Conservation (phyloP, 495 filamentous ascomycete genomes). For the Parachaetomium inaequale region DNA sequence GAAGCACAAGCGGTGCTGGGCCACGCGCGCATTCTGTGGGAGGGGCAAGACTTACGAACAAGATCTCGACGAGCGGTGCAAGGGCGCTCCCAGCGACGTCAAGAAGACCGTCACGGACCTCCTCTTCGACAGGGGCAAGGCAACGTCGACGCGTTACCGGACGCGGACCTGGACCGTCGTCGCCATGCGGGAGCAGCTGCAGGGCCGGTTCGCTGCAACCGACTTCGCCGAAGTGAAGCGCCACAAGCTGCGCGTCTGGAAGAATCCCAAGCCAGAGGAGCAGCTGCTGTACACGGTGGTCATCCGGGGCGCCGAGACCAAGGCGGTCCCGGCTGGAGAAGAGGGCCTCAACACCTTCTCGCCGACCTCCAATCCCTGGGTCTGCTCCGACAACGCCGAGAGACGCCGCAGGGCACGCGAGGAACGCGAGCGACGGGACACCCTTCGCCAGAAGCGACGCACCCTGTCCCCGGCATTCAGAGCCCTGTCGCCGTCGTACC, state of each 20-base stretch:
- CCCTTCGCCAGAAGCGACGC: slow-evolving; percentile 1
- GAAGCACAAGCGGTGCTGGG: slow-evolving; percentile 23
- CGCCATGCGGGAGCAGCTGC: slow-evolving; percentile 16
- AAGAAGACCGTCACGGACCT: slow-evolving; percentile 15
- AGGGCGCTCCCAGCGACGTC: slow-evolving; percentile 11
- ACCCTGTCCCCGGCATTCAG: slow-evolving; percentile 3
- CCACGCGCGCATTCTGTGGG: slow-evolving; percentile 14
- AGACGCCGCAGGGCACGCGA: slow-evolving; percentile 6
- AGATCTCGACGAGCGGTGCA: slow-evolving; percentile 25
- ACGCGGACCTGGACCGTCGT: slow-evolving; percentile 27
- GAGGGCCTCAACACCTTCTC: slow-evolving; percentile 10
- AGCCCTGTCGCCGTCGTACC: slow-evolving; percentile 16
- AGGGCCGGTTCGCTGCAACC: slow-evolving; percentile 19
- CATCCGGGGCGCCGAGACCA: slow-evolving; percentile 27
- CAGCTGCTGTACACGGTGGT: slow-evolving; percentile 20
- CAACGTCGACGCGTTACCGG: slow-evolving; percentile 22
- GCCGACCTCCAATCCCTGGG: slow-evolving; percentile 23
- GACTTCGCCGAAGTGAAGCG: slow-evolving; percentile 21
- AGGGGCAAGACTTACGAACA: slow-evolving; percentile 29
- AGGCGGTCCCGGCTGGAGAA: neutral
- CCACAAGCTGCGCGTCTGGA: slow-evolving; percentile 26
- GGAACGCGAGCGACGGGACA: neutral
- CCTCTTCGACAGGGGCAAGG: slow-evolving; percentile 14
- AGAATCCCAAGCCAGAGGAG: slow-evolving; percentile 15
- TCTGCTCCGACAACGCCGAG: slow-evolving; percentile 15